phyloP scores from a whole-genome alignment of 768 basidiomycete genomes.

The Obba rivulosa region DNA sequence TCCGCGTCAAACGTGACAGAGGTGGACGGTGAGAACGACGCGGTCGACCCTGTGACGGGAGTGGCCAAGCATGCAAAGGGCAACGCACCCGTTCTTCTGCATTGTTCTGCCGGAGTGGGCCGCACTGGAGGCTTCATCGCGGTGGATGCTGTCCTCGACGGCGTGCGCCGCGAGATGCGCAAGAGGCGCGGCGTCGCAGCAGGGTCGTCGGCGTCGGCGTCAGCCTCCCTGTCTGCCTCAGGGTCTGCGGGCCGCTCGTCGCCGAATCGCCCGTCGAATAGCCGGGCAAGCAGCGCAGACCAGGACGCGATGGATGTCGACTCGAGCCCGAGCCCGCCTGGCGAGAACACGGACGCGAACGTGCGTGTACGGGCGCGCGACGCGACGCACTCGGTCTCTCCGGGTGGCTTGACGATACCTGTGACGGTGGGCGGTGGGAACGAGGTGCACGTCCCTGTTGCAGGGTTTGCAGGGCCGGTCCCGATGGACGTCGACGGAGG shows the following conservation, averaged over 20 bases:
- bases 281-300: constrained; percentile 7
- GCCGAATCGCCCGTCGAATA: neutral
- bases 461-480: constrained; percentile 14
- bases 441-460: constrained; percentile 20
- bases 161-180: constrained; percentile 54
- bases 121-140: constrained; percentile 93
- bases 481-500: constrained; percentile 25
- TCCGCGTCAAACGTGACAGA: neutral
- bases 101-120: constrained; percentile 94
- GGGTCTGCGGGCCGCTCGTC: constrained; percentile 7
- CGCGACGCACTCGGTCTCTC: no score
- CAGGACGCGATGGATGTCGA: constrained; percentile 14
- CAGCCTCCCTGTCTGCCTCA: constrained; percentile 3
- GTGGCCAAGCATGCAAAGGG: constrained; percentile 49
- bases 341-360: neutral
- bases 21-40: constrained; percentile 13
- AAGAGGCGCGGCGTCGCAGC: constrained; percentile 25
- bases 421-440: constrained; percentile 11
- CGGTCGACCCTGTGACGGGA: constrained; percentile 51
- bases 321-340: constrained; percentile 8
- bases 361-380: no score
- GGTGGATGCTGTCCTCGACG: constrained; percentile 81
- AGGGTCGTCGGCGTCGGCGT: constrained; percentile 4
- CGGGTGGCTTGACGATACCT: constrained; percentile 13
- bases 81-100: constrained; percentile 64